These are phyloP conservation scores for Heliamphora pulchella DNA, from an alignment of 179 eudicot species.

Conservation along the genomic window DNA sequence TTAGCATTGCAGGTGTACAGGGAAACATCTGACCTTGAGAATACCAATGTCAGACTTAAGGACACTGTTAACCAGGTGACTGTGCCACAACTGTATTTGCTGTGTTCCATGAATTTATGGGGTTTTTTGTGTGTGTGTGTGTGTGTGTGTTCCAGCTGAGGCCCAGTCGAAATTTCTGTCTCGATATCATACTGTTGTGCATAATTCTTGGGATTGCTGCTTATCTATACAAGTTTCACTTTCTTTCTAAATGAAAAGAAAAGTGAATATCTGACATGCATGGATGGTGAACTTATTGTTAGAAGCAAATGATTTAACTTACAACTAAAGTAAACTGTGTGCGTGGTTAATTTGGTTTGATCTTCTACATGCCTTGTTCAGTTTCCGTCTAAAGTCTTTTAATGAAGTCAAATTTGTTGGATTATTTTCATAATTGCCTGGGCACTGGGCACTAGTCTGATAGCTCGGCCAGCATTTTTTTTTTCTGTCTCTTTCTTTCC, in stretches of 20 bases:
- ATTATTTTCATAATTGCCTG: neutral
- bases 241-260: neutral
- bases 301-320: neutral
- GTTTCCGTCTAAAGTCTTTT: neutral
- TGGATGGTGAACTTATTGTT: neutral
- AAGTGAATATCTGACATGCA: neutral
- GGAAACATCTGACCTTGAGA: slow-evolving; percentile 90
- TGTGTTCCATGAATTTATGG: neutral
- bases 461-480: neutral
- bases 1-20: slow-evolving; percentile 61
- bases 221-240: slow-evolving; percentile 74
- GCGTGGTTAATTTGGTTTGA: slow-evolving; percentile 1
- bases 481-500: neutral
- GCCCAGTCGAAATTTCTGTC: slow-evolving; percentile 81
- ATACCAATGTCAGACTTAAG: slow-evolving; percentile 91
- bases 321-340: neutral
- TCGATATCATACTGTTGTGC: slow-evolving; percentile 79
- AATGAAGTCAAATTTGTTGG: too few species aligned
- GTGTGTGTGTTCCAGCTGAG: slow-evolving; percentile 53
- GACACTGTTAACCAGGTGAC: slow-evolving; percentile 90
- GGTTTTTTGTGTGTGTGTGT: neutral
- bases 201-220: slow-evolving; percentile 89
- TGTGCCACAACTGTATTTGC: slow-evolving; percentile 1
- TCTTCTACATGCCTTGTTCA: neutral
- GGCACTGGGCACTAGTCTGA: too few species aligned